These are phyloP conservation scores for Pseudoneurospora amorphoporcata DNA, from an alignment of 495 filamentous ascomycete species.

Conservation along the genomic window DNA sequence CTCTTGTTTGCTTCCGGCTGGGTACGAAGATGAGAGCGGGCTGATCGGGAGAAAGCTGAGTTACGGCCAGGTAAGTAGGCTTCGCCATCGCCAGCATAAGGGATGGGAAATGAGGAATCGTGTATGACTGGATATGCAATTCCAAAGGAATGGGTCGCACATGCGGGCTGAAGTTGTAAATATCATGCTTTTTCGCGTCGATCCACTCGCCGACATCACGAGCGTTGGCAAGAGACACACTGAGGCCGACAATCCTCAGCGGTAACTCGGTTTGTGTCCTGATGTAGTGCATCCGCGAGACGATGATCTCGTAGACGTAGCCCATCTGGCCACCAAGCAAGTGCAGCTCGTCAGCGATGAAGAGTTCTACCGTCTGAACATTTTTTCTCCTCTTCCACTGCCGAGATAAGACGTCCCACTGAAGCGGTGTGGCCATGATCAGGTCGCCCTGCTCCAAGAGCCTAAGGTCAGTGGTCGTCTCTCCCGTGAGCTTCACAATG, in stretches of 20 bases:
- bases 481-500: constrained; percentile 88
- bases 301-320: constrained; percentile 88
- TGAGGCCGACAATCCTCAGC: constrained; percentile 82
- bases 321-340: constrained; percentile 86
- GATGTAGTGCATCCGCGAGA: constrained; percentile 96
- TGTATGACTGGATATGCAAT: constrained; percentile 90
- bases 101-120: constrained; percentile 92
- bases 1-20: constrained; percentile 80
- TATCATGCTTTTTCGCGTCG: constrained; percentile 95
- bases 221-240: constrained; percentile 86
- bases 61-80: constrained; percentile 76
- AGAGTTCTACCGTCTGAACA: constrained; percentile 78
- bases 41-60: constrained; percentile 77
- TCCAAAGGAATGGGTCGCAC: constrained; percentile 80
- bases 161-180: constrained; percentile 96
- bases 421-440: constrained; percentile 80
- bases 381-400: constrained; percentile 96
- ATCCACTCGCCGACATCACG: constrained; percentile 97
- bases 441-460: constrained; percentile 81
- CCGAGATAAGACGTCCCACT: constrained; percentile 93
- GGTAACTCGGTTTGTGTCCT: constrained; percentile 74
- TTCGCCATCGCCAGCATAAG: constrained; percentile 98
- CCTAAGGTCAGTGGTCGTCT: constrained; percentile 85
- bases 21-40: constrained; percentile 88
- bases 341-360: constrained; percentile 94